Percentiles rank a stretch among this genome's conserved stretches.
These are phyloP conservation scores for Bipolaris victoriae DNA, from an alignment of 2,329 filamentous ascomycete species.

Conservation along the genomic window DNA sequence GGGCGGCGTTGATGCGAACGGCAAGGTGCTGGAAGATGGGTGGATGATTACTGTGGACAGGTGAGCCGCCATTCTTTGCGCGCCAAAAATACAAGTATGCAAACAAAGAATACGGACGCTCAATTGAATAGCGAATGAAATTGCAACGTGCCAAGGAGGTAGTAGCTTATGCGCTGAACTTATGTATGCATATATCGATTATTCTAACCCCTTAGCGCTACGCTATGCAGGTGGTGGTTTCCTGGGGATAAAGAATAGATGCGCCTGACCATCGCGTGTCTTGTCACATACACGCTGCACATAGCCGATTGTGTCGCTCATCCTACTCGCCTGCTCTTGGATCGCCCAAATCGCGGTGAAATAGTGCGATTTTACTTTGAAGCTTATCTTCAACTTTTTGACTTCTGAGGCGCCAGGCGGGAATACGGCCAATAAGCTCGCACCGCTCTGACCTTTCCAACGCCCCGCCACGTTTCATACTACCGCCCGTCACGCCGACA, in stretches of 20 bases:
- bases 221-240: neutral
- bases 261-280: neutral
- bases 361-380: neutral
- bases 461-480: constrained; percentile 9
- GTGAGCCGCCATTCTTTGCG: constrained; percentile 18
- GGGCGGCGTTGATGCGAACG: constrained; percentile 58
- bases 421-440: neutral
- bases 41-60: constrained; percentile 52
- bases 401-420: neutral
- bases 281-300: neutral
- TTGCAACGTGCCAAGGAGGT: constrained; percentile 2
- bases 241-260: neutral
- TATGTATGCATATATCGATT: neutral
- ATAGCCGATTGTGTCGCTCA: neutral
- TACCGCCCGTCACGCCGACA: neutral
- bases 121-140: constrained; percentile 2
- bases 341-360: neutral
- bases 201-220: neutral
- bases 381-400: neutral
- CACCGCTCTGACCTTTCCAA: neutral
- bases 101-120: neutral
- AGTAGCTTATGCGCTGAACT: neutral
- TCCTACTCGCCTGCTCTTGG: neutral
- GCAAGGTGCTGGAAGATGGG: constrained; percentile 51
- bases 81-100: neutral